These are phyloP conservation scores for Telopea speciosissima DNA, from an alignment of 177 flowering plant genomes.

Conservation along the genomic window DNA sequence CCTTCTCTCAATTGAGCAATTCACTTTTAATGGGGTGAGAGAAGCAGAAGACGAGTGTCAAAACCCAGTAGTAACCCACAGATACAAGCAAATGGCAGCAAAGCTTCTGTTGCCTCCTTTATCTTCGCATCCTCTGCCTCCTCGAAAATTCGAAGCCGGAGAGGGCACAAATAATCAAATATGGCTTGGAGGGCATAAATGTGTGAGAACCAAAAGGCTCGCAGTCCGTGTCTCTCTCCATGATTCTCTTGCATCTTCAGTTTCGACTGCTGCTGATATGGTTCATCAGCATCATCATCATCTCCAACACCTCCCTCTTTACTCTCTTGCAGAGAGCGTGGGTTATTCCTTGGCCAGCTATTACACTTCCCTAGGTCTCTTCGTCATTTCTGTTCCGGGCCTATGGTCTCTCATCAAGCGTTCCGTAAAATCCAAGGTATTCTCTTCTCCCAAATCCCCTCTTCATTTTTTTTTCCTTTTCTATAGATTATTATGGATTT, in stretches of 20 bases:
- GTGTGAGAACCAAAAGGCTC: conserved; percentile 17
- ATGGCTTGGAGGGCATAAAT: conserved; percentile 11
- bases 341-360: conserved; percentile 91
- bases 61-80: no score
- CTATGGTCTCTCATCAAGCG: conserved; percentile 99
- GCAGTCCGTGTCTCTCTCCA: conserved; percentile 18
- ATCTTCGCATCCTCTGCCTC: conserved; percentile 12
- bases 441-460: background rate
- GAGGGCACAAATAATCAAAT: conserved; percentile 10
- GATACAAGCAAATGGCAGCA: conserved; percentile 12
- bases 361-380: conserved; percentile 89
- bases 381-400: conserved; percentile 95
- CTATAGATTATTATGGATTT: background rate
- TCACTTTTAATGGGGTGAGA: no score
- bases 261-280: conserved; percentile 4
- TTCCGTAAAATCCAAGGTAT: conserved; percentile 95
- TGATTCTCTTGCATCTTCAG: conserved; percentile 13
- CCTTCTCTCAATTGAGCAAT: no score
- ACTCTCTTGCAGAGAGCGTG: conserved; percentile 37
- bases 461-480: background rate
- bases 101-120: conserved; percentile 18
- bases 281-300: conserved; percentile 1
- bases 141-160: conserved; percentile 15
- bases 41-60: no score
- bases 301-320: conserved; percentile 19